Evolutionary conservation across 2,329 filamentous ascomycete species (phyloP).

Genomic region (Nothomitra cinnamomea): DNA sequence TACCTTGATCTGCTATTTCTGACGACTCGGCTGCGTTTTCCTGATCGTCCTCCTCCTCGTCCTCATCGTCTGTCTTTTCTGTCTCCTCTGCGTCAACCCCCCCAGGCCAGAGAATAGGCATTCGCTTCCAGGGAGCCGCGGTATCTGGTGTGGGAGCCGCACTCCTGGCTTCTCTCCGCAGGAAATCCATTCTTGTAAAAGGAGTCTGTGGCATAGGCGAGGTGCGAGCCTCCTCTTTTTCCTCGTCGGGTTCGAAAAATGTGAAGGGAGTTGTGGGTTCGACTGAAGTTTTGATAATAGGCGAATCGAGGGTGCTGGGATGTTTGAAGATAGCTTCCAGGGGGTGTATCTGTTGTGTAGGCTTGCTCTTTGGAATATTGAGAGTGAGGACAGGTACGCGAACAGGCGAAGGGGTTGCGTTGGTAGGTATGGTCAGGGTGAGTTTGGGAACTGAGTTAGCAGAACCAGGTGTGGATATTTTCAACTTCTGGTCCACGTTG

Average conservation of each 20-base stretch:
- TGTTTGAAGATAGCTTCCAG: conserved; percentile 87
- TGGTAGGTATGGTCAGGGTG: conserved; percentile 1
- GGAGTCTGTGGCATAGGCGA: conserved; percentile 53
- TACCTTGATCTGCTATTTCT: too few relatives aligned
- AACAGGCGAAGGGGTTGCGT: conserved; percentile 20
- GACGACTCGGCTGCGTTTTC: too few relatives aligned
- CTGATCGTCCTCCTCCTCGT: conserved; percentile 24
- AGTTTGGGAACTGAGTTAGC: conserved; percentile 1
- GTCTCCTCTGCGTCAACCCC: conserved; percentile 29
- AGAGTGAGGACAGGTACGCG: conserved; percentile 6
- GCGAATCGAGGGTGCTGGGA: conserved; percentile 8
- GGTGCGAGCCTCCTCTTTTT: conserved; percentile 16
- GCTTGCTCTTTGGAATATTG: conserved; percentile 8
- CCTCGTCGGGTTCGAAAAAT: conserved; percentile 27
- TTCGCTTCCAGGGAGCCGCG: conserved; percentile 51
- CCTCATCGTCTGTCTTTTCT: conserved; percentile 25
- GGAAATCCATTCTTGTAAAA: conserved; percentile 62
- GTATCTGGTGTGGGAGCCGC: conserved; percentile 93
- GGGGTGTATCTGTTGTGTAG: conserved; percentile 47
- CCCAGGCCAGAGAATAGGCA: conserved; percentile 35
- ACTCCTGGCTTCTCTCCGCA: conserved; percentile 59
- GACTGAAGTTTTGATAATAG: background rate
- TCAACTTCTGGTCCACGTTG: conserved; percentile 11
- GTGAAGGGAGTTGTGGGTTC: conserved; percentile 3
- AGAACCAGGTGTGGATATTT: conserved; percentile 4